A percentile compares a stretch with the other conserved stretches of the same genome.
Conservation (phyloP, 108 stramenopile genomes). For the Nitzschia palea region DNA sequence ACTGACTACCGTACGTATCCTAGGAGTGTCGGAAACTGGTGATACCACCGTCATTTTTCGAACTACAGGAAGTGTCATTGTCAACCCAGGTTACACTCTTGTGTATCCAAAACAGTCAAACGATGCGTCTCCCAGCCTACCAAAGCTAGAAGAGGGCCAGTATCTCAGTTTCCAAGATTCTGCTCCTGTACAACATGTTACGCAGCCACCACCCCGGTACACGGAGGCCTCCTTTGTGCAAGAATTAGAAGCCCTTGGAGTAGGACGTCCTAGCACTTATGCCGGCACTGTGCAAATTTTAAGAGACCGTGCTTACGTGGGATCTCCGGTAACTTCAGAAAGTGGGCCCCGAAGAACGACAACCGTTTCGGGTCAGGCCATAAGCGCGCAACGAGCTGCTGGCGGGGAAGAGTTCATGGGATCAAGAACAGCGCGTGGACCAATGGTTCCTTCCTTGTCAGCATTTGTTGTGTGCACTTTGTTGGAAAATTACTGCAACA, state of each 20-base stretch:
- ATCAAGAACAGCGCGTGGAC: conserved; percentile 29
- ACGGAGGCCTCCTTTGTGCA: conserved; percentile 76
- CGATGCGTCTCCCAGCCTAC: conserved; percentile 20
- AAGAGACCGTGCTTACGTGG: conserved; percentile 64
- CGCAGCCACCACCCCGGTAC: conserved; percentile 64
- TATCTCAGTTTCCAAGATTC: conserved; percentile 25
- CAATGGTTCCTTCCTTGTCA: conserved; percentile 61
- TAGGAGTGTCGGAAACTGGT: conserved; percentile 16
- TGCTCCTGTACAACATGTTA: conserved; percentile 28
- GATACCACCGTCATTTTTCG: conserved; percentile 40
- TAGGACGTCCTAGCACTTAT: conserved; percentile 84
- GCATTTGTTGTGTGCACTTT: conserved; percentile 70
- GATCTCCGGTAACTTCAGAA: conserved; percentile 38
- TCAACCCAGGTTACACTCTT: conserved; percentile 52
- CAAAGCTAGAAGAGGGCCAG: conserved; percentile 46
- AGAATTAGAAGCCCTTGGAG: conserved; percentile 75
- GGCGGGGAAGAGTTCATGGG: conserved; percentile 51
- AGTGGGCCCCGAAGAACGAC: conserved; percentile 13
- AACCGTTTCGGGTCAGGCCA: conserved; percentile 31
- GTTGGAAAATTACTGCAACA: conserved; percentile 61
- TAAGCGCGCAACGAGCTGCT: conserved; percentile 52
- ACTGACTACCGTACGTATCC: conserved; percentile 44
- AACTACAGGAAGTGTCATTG: conserved; percentile 42
- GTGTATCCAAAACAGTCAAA: conserved; percentile 26
- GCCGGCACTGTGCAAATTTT: conserved; percentile 65